Percentiles rank a stretch among this genome's conserved stretches.
phyloP scores from a whole-genome alignment of 2,329 filamentous ascomycete species.

The Fusarium sp. region DNA sequence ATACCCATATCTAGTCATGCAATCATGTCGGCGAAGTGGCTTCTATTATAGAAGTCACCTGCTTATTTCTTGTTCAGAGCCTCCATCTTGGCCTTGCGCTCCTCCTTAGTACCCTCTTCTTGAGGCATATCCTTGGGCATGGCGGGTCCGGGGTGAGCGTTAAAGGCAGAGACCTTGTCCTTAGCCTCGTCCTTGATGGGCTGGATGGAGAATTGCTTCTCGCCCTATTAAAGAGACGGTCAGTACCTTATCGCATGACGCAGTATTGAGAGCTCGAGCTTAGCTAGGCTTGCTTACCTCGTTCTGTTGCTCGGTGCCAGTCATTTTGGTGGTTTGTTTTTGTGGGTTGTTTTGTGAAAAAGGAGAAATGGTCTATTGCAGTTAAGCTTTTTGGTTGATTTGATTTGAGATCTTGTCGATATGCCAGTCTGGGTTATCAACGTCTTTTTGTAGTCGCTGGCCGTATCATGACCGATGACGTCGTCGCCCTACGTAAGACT shows the following conservation, averaged over 20 bases:
- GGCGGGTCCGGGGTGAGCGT: constrained; percentile 70
- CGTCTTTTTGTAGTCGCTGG: constrained; percentile 44
- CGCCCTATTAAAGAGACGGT: constrained; percentile 48
- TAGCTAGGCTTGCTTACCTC: constrained; percentile 41
- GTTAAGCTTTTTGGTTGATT: constrained; percentile 14
- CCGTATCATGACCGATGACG: constrained; percentile 44
- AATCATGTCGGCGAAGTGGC: constrained; percentile 27
- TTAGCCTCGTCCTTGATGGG: constrained; percentile 59
- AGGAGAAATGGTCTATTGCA: constrained; percentile 3
- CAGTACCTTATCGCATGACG: constrained; percentile 10
- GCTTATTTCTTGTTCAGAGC: constrained; percentile 70
- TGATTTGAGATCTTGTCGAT: constrained; percentile 3
- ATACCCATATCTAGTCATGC: constrained; percentile 40
- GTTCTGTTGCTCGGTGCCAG: constrained; percentile 50
- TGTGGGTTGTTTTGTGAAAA: constrained; percentile 8
- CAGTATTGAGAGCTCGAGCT: neutral
- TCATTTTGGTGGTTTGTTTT: constrained; percentile 43
- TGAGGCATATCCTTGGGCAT: constrained; percentile 65
- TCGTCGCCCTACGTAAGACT: constrained; percentile 45
- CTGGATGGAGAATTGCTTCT: constrained; percentile 61
- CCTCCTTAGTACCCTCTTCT: constrained; percentile 74
- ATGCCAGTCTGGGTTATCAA: constrained; percentile 12
- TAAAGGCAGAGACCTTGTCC: constrained; percentile 63
- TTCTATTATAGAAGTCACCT: constrained; percentile 1
- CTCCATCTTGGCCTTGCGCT: constrained; percentile 73